These are phyloP conservation scores for Sporisorium sorghi DNA, from an alignment of 1,284 basidiomycete genomes.

Conservation along the genomic window DNA sequence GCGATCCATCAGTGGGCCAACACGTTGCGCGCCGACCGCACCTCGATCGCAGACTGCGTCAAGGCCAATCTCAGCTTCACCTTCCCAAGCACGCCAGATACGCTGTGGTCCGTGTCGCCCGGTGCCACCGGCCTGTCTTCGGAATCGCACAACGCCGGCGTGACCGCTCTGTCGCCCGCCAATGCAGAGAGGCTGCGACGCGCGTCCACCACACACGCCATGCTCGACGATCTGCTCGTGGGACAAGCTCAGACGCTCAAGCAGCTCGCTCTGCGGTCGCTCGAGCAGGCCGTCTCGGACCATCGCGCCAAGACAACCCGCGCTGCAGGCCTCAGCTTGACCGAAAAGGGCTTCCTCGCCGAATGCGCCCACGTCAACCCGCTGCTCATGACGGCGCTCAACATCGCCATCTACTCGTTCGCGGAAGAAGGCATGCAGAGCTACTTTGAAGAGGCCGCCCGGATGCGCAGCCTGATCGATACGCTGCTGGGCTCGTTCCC, in stretches of 20 bases:
- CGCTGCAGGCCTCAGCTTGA: constrained; percentile 29
- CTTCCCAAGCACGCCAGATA: constrained; percentile 28
- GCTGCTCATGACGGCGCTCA: constrained; percentile 34
- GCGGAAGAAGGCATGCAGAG: constrained; percentile 43
- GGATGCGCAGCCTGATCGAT: constrained; percentile 32
- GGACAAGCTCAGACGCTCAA: constrained; percentile 47
- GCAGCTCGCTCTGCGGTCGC: constrained; percentile 29
- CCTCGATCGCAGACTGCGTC: constrained; percentile 39
- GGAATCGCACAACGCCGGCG: constrained; percentile 7
- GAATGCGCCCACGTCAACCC: constrained; percentile 31
- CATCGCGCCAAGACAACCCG: constrained; percentile 29
- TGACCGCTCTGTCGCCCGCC: constrained; percentile 23
- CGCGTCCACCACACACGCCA: constrained; percentile 30
- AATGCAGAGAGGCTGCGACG: constrained; percentile 33
- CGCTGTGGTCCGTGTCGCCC: constrained; percentile 35
- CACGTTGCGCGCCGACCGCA: constrained; percentile 33
- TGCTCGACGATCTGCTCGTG: constrained; percentile 38
- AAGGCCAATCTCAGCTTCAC: constrained; percentile 32
- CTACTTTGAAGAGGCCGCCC: constrained; percentile 35
- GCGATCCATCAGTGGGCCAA: constrained; percentile 48
- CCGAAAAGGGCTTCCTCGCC: constrained; percentile 35
- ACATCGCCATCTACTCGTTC: constrained; percentile 47
- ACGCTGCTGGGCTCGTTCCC: constrained; percentile 34
- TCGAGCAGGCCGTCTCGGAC: constrained; percentile 36
- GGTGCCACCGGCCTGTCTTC: constrained; percentile 16